These are phyloP conservation scores for Rhizoclosmatium globosum DNA, from an alignment of 192 early-diverging fungal species.

Conservation along the genomic window DNA sequence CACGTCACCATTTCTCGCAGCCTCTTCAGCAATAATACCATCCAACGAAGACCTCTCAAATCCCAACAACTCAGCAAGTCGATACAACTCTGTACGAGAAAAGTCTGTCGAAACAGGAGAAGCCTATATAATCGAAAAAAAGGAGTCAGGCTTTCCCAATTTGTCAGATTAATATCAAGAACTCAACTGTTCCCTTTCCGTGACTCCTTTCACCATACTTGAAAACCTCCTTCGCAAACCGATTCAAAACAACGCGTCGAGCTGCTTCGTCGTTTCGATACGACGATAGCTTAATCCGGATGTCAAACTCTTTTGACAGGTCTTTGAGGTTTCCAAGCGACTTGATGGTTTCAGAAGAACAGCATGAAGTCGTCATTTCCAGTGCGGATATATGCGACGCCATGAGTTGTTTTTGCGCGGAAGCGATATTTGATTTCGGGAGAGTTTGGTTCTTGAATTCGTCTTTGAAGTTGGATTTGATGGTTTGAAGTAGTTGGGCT, in stretches of 20 bases:
- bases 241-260: conserved; percentile 36
- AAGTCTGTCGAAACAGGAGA: conserved; percentile 1
- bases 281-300: conserved; percentile 27
- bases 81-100: conserved; percentile 42
- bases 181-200: conserved; percentile 21
- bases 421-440: not conserved
- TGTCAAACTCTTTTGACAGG: conserved; percentile 49
- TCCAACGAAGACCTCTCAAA: conserved; percentile 53
- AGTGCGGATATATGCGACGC: conserved; percentile 15
- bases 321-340: conserved; percentile 36
- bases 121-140: no score
- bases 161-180: not conserved
- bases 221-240: conserved; percentile 51
- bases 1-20: conserved; percentile 62
- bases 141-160: not conserved
- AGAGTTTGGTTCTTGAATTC: conserved; percentile 1
- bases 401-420: not conserved
- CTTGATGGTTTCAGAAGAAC: conserved; percentile 10
- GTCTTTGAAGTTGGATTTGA: not conserved
- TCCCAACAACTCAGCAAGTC: conserved; percentile 53
- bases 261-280: conserved; percentile 30
- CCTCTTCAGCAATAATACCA: conserved; percentile 66
- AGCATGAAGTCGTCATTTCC: conserved; percentile 21
- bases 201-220: conserved; percentile 40
- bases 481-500: not conserved